A percentile compares a stretch with the other conserved stretches of the same genome.
phyloP scores from a whole-genome alignment of 345 rosid species.

The Eucalyptus sp. region DNA sequence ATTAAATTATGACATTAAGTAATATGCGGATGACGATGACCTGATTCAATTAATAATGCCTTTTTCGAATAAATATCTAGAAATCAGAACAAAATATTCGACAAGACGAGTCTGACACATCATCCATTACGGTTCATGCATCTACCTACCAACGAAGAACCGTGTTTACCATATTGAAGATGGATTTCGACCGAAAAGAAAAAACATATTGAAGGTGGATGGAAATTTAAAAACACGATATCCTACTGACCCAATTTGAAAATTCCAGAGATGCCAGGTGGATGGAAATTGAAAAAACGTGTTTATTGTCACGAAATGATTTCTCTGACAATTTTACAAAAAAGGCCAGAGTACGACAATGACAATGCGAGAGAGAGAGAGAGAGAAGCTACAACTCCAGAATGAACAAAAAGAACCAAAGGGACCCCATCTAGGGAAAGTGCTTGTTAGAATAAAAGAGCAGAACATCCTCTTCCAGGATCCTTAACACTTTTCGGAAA shows the following conservation, averaged over 20 bases:
- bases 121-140: too few relatives aligned
- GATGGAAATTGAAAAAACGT: background rate
- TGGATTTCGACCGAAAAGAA: too few relatives aligned
- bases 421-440: background rate
- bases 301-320: background rate
- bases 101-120: too few relatives aligned
- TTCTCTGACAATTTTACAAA: background rate
- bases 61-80: background rate
- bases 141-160: too few relatives aligned
- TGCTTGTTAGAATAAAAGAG: background rate
- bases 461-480: background rate
- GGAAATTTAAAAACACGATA: background rate
- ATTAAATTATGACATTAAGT: too few relatives aligned
- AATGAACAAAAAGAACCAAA: background rate
- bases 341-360: background rate
- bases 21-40: too few relatives aligned
- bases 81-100: too few relatives aligned
- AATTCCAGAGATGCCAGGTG: background rate
- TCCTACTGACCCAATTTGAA: background rate
- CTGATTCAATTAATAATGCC: too few relatives aligned
- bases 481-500: too few relatives aligned
- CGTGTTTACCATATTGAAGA: background rate
- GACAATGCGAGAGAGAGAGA: background rate
- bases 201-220: too few relatives aligned
- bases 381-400: background rate